Base-by-base conservation (phyloP, 2,329 filamentous ascomycete genomes). In the Paracorniculantispora psalliotae region DNA sequence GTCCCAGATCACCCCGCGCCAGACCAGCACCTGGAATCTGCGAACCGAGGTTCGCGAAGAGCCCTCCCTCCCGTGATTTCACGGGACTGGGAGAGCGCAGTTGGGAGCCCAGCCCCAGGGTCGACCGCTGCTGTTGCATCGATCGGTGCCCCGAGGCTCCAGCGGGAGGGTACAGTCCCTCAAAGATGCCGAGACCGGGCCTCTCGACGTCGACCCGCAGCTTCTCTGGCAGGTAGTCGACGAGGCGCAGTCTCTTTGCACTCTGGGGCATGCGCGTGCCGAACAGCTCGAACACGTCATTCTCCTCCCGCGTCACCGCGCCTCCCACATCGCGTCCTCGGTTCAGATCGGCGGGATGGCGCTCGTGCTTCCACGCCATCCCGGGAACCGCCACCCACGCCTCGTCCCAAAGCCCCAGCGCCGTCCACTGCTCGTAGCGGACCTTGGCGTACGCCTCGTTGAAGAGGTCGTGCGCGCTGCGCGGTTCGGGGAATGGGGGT, bases 321-420 rank as follows among this genome's bases (percentile, higher is more conserved):
- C 19, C 13, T 4, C 23, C 33, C 2, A 37, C 5, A 8, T n/a
- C n/a, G 51, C 17, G 5, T 15, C n/a, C 12, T 33, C 39, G 12
- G 17, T 17, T 12, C 19, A 17, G 7, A 25, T 13, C 33, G 2
- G 35, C 21, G 4, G 30, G 13, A 9, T 43, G 21, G 13, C 4
- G 9, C 26, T 55, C 52, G 19, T 55, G 52, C 19, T 35, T 44
- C 52, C 52, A 55, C 1, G n/a, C 23, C 52, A 55, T 46, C n/a
- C 52, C 52, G n/a, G 52, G 52, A 9, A 55, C 1, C 4, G 26
- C 26, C 8, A 25, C 52, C 52, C 52, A 55, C 9, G 4, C 4
- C 19, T 26, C 5, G 28, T 44, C 39, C 52, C 52, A 55, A 17
- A 55, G 19, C 2, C 52, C 52, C 4, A 10, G 26, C 1, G 52